A percentile compares a stretch with the other conserved stretches of the same genome.
These are phyloP conservation scores for Citeromyces hawaiiensis DNA, from an alignment of 1,139 yeast genomes.

Conservation along the genomic window DNA sequence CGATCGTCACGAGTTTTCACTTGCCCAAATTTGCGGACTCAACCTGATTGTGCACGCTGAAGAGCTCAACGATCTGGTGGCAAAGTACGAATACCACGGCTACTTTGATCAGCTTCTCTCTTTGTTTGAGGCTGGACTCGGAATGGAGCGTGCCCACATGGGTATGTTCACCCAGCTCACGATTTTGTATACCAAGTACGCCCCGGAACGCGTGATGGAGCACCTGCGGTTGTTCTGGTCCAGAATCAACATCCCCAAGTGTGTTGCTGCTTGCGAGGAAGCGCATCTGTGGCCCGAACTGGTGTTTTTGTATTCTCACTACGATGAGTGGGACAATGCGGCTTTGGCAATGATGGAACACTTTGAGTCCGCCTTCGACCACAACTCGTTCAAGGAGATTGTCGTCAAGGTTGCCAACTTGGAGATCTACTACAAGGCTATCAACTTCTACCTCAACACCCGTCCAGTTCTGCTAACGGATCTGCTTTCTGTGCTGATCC, in stretches of 20 bases:
- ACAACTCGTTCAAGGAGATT: slow-evolving; percentile 84
- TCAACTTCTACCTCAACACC: slow-evolving; percentile 84
- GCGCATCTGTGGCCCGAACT: slow-evolving; percentile 96
- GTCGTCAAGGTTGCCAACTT: slow-evolving; percentile 90
- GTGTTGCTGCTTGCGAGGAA: slow-evolving; percentile 81
- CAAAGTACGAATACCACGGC: slow-evolving; percentile 79
- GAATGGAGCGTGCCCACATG: slow-evolving; percentile 98
- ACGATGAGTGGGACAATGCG: slow-evolving; percentile 99
- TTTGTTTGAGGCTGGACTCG: slow-evolving; percentile 88
- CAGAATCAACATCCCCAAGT: slow-evolving; percentile 95
- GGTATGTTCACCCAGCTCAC: slow-evolving; percentile 99
- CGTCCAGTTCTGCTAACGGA: slow-evolving; percentile 89
- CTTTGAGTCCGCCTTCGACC: slow-evolving; percentile 89
- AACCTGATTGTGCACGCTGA: slow-evolving; percentile 95
- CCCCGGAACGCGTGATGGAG: slow-evolving; percentile 88
- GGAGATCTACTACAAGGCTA: slow-evolving; percentile 95
- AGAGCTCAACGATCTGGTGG: slow-evolving; percentile 83
- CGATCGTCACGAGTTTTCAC: slow-evolving; percentile 86
- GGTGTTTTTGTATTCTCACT: slow-evolving; percentile 92
- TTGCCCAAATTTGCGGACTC: slow-evolving; percentile 98
- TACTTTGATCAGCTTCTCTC: slow-evolving; percentile 86
- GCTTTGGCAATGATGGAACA: slow-evolving; percentile 96
- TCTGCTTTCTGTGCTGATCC: slow-evolving; percentile 71
- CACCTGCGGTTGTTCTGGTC: slow-evolving; percentile 97
- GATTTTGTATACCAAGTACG: slow-evolving; percentile 77